phyloP scores from a whole-genome alignment of 257 asterid genomes.

The Solanum arcanum region DNA sequence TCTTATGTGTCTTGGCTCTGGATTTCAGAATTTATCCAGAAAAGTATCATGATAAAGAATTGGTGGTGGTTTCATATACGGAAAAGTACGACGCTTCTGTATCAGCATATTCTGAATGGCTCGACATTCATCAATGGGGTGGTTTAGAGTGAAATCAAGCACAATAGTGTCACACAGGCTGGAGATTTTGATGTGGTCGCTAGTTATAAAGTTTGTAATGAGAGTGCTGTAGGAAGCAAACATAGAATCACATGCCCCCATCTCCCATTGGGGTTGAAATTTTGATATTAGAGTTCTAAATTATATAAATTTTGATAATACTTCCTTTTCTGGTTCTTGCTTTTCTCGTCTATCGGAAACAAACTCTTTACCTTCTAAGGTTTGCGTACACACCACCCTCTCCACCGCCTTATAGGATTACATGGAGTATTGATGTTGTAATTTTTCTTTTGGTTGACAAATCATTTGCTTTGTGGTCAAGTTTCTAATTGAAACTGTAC shows the following conservation, averaged over 20 bases:
- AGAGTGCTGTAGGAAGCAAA: background rate
- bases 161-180: background rate
- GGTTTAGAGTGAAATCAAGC: background rate
- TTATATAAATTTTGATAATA: background rate
- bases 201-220: background rate
- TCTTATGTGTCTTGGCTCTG: slow-evolving; percentile 81
- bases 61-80: background rate
- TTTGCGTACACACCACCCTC: background rate
- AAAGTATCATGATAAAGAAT: slow-evolving; percentile 38
- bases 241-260: background rate
- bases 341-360: background rate
- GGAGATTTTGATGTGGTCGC: background rate
- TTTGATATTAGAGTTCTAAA: background rate
- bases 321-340: background rate
- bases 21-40: slow-evolving; percentile 74
- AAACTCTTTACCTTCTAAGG: background rate
- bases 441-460: background rate
- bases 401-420: background rate
- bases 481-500: background rate
- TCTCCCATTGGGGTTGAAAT: background rate
- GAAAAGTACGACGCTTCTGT: background rate
- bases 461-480: background rate
- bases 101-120: background rate
- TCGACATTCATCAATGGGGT: background rate
- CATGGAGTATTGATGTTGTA: background rate